phyloP scores from a whole-genome alignment of 1,284 basidiomycete species.

The Ceratobasidium theobromae region DNA sequence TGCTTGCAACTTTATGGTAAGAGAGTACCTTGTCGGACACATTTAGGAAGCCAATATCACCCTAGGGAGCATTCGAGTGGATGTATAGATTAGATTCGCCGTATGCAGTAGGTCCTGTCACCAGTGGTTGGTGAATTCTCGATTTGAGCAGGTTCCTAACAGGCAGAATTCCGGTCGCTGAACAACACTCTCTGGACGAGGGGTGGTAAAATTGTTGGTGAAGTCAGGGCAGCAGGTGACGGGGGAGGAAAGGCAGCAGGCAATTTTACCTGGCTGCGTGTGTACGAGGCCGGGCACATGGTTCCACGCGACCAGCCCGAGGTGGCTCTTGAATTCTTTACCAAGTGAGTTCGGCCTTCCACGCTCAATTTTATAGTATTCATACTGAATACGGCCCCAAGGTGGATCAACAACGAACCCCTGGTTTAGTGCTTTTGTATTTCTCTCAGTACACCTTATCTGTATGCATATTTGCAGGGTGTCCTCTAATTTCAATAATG shows the following conservation, averaged over 20 bases:
- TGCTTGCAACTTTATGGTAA: conserved; percentile 16
- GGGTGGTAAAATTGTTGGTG: neutral
- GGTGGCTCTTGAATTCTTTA: neutral
- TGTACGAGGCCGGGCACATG: conserved; percentile 17
- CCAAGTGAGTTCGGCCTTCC: neutral
- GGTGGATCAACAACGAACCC: neutral
- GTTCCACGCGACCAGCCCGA: conserved; percentile 18
- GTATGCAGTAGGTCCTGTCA: neutral
- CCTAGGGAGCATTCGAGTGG: conserved; percentile 15
- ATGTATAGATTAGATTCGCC: neutral
- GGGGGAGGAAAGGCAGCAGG: neutral
- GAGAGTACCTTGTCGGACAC: neutral
- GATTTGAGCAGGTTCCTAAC: too few species aligned
- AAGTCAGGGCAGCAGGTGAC: conserved; percentile 1
- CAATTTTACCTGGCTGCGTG: conserved; percentile 10
- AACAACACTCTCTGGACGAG: neutral
- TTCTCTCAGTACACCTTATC: too few species aligned
- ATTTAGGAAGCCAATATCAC: neutral
- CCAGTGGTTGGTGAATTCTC: too few species aligned
- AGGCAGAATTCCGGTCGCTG: neutral
- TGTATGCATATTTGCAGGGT: too few species aligned
- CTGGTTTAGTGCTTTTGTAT: neutral
- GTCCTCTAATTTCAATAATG: too few species aligned
- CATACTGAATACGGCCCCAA: neutral
- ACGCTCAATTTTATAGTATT: neutral